Evolutionary conservation across 257 asterid genomes (phyloP).

Genomic region (Fraxinus americana): DNA sequence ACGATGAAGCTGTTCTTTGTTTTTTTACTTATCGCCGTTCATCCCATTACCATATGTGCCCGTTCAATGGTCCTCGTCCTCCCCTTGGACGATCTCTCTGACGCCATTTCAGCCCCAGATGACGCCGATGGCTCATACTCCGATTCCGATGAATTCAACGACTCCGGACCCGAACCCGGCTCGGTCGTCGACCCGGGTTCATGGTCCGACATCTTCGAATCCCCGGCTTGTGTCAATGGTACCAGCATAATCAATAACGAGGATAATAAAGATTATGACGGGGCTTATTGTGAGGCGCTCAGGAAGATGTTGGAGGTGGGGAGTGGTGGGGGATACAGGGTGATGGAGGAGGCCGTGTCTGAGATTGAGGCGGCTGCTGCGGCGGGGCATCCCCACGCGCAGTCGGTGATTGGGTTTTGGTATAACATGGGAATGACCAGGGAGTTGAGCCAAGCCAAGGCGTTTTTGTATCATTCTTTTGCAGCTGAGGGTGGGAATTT

Average conservation of each 20-base stretch:
- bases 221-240: conserved; percentile 35
- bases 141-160: conserved; percentile 83
- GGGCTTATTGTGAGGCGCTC: conserved; percentile 57
- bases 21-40: conserved; percentile 50
- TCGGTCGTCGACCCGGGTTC: conserved; percentile 86
- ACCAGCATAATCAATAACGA: conserved; percentile 13
- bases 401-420: conserved; percentile 80
- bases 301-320: conserved; percentile 73
- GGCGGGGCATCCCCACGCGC: conserved; percentile 77
- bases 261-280: conserved; percentile 33
- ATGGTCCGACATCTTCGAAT: conserved; percentile 89
- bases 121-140: conserved; percentile 44
- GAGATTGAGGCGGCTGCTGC: conserved; percentile 70
- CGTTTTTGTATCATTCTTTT: conserved; percentile 71
- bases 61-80: conserved; percentile 79
- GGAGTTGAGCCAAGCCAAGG: conserved; percentile 72
- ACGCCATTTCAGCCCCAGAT: conserved; percentile 40
- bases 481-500: conserved; percentile 87
- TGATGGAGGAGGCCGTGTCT: conserved; percentile 74
- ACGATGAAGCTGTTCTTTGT: conserved; percentile 19
- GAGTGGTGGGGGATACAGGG: conserved; percentile 66
- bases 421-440: conserved; percentile 80
- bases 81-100: conserved; percentile 76
- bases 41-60: conserved; percentile 49
- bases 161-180: conserved; percentile 71